Evolutionary conservation across 352 stramenopile genomes (phyloP), one percentile per base, ranked within the genome.

Genomic region (Pythium aphanidermatum): DNA sequence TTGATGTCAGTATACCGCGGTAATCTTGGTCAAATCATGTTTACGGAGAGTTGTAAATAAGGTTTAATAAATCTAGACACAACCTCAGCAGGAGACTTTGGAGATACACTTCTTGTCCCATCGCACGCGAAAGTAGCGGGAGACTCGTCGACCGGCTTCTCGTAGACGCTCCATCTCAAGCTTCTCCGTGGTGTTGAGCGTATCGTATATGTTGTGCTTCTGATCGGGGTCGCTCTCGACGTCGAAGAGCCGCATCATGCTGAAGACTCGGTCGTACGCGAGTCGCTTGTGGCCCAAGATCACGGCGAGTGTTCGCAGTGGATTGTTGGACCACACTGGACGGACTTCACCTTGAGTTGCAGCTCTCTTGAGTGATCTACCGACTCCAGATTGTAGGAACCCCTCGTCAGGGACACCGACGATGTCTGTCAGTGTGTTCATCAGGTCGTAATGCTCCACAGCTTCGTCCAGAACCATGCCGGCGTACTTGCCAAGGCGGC

Each of bases 321-420:
- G 65, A 20, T 79, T 79, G 59, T 79, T 79, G 43, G 52, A 70
- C 55, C 51, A 71, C 14, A 74, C 61, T 5, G 62, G 30, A 16
- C 54, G 58, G 39, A n/a, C n/a, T n/a, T 70, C 45, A 2, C 60
- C 55, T 37, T 64, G 66, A 2, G 50, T 35, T 9, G 55, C 24
- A 3, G 55, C 45, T 21, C 67, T 60, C 32, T 74, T 70, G 8
- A 81, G 67, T 10, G 51, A 59, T 13, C 51, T 41, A 4, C 51
- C 51, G 20, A 59, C 43, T 24, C 51, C 37, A 11, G 42, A 32
- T 26, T 59, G 51, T 5, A 49, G 24, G n/a, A 53, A 53, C 2
- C 51, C 51, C 5, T 37, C 42, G 14, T 19, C 16, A 13, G 51
- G 51, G 2, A 59, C 41, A 24, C 51, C 51, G 2, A 53, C 26